These are phyloP conservation scores for Dryadomyces quercivorus DNA, from an alignment of 2,329 filamentous ascomycete genomes.

Conservation along the genomic window DNA sequence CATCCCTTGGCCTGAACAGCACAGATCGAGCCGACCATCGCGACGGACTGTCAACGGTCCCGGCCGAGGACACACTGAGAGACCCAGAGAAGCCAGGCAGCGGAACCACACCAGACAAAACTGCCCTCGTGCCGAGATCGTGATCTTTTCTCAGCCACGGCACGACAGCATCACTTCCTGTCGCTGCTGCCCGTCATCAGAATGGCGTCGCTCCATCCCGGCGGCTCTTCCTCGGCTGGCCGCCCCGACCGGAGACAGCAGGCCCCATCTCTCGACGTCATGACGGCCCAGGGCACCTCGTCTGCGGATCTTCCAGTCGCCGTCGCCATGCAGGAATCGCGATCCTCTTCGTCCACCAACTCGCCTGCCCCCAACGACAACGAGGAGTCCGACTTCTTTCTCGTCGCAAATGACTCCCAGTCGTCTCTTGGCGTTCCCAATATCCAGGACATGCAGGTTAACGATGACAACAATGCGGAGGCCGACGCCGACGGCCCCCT, in stretches of 20 bases:
- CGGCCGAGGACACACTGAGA: no score
- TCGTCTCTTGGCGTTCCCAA: slow-evolving; percentile 79
- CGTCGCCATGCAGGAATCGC: slow-evolving; percentile 31
- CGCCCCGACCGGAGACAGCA: slow-evolving; percentile 5
- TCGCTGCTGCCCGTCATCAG: not conserved
- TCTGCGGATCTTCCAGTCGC: slow-evolving; percentile 19
- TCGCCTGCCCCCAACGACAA: slow-evolving; percentile 67
- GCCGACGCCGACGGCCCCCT: slow-evolving; percentile 18
- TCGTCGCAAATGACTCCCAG: slow-evolving; percentile 79
- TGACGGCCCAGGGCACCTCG: slow-evolving; percentile 12
- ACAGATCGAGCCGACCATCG: no score
- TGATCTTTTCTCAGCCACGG: not conserved
- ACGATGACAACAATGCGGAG: slow-evolving; percentile 32
- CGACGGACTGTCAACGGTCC: no score
- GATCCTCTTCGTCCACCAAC: slow-evolving; percentile 57
- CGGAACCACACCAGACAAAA: no score
- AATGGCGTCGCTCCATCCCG: slow-evolving; percentile 6
- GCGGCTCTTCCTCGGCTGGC: not conserved
- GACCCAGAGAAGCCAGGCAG: no score
- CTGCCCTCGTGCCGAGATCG: no score
- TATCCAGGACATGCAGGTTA: slow-evolving; percentile 60
- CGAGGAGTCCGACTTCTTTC: slow-evolving; percentile 89
- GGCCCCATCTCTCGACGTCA: slow-evolving; percentile 13
- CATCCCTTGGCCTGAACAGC: no score
- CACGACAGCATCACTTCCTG: not conserved